Evolutionary conservation across 768 basidiomycete genomes (phyloP).

Genomic region (Lentinula lateritia): DNA sequence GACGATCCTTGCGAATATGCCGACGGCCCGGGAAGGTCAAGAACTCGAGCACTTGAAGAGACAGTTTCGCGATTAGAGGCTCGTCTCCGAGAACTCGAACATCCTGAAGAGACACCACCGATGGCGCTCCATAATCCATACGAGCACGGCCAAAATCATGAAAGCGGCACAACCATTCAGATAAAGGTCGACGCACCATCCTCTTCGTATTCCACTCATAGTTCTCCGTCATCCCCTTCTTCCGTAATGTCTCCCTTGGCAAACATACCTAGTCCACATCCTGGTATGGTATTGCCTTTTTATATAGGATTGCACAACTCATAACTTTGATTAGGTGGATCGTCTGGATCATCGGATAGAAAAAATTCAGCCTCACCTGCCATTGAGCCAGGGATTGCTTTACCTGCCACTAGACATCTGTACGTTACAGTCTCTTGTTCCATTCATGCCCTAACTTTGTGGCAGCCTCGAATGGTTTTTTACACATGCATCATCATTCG

Average conservation of each 20-base stretch:
- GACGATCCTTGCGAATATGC: constrained; percentile 69
- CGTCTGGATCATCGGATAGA: constrained; percentile 27
- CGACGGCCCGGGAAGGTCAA: constrained; percentile 55
- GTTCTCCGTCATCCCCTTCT: constrained; percentile 5
- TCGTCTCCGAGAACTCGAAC: constrained; percentile 51
- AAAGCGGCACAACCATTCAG: constrained; percentile 15
- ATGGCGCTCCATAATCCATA: constrained; percentile 52
- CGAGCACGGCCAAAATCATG: constrained; percentile 5
- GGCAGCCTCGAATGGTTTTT: constrained; percentile 54
- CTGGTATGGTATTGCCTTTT: constrained; percentile 24
- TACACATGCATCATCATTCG: constrained; percentile 51
- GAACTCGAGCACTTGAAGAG: constrained; percentile 56
- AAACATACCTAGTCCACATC: constrained; percentile 39
- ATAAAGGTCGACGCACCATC: neutral
- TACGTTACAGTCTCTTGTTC: neutral
- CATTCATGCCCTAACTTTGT: constrained; percentile 5
- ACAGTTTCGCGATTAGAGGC: constrained; percentile 50
- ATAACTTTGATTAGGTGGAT: constrained; percentile 21
- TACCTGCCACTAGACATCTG: constrained; percentile 3
- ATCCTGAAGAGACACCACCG: constrained; percentile 44
- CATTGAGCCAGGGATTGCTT: neutral
- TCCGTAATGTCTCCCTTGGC: constrained; percentile 2
- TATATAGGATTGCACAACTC: neutral
- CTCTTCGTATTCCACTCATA: neutral
- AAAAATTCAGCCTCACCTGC: constrained; percentile 31